phyloP scores from a whole-genome alignment of 768 basidiomycete species.

The Mycena sanguinolenta region DNA sequence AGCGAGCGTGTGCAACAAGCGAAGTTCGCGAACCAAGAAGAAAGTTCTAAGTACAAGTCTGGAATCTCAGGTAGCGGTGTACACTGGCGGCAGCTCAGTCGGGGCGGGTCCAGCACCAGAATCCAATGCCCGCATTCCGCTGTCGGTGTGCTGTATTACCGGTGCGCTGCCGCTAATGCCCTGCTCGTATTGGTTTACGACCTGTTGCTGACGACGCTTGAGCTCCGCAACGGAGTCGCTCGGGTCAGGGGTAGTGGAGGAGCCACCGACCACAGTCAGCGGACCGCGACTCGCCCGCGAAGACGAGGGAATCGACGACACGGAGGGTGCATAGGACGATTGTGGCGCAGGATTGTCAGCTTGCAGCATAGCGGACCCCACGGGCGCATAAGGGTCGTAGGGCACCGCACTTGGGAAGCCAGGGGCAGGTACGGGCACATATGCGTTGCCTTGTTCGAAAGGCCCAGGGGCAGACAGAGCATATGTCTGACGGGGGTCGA shows the following conservation, averaged over 20 bases:
- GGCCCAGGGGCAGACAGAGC: background rate
- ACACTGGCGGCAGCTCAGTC: slow-evolving; percentile 50
- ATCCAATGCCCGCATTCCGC: slow-evolving; percentile 41
- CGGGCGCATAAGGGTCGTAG: slow-evolving; percentile 22
- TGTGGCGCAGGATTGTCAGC: background rate
- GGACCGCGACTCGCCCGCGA: slow-evolving; percentile 17
- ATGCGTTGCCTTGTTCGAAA: background rate
- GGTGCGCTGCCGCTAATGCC: slow-evolving; percentile 13
- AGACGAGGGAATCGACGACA: slow-evolving; percentile 23
- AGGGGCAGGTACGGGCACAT: background rate
- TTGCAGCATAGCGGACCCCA: slow-evolving; percentile 8
- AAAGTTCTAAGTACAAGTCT: background rate
- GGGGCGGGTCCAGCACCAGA: slow-evolving; percentile 20
- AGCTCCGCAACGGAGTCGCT: slow-evolving; percentile 36
- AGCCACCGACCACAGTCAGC: slow-evolving; percentile 23
- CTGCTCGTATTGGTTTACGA: slow-evolving; percentile 35
- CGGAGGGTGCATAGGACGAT: slow-evolving; percentile 24
- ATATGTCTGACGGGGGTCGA: slow-evolving; percentile 20
- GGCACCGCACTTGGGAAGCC: background rate
- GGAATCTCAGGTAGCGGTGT: slow-evolving; percentile 38
- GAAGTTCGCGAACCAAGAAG: too few species aligned
- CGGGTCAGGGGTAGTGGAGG: slow-evolving; percentile 11
- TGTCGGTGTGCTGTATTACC: slow-evolving; percentile 46
- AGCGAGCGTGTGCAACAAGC: too few species aligned
- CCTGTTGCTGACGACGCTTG: slow-evolving; percentile 36